These are phyloP conservation scores for Lodderomyces orthopsilosis DNA, from an alignment of 1,139 yeast genomes.

Conservation along the genomic window DNA sequence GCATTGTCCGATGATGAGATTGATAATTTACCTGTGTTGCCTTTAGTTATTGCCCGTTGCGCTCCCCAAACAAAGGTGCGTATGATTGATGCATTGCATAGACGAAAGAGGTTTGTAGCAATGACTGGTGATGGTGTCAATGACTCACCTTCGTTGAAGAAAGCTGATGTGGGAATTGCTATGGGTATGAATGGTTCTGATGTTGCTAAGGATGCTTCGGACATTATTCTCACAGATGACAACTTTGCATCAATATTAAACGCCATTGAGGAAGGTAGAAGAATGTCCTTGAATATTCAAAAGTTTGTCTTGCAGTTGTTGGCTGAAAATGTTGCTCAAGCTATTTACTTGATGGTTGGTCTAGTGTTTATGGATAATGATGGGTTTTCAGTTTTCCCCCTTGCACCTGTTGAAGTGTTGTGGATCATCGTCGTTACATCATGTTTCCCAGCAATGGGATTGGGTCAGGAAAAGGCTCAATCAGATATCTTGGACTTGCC, in stretches of 20 bases:
- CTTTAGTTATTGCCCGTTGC: constrained; percentile 80
- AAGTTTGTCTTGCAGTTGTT: constrained; percentile 75
- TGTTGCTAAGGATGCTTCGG: constrained; percentile 59
- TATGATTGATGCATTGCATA: constrained; percentile 79
- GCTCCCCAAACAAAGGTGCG: constrained; percentile 84
- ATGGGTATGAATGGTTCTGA: constrained; percentile 51
- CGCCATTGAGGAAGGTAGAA: constrained; percentile 73
- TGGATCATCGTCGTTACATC: constrained; percentile 81
- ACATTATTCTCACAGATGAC: constrained; percentile 51
- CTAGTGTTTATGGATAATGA: constrained; percentile 62
- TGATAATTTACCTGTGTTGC: constrained; percentile 67
- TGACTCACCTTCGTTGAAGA: constrained; percentile 78
- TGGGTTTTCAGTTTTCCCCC: constrained; percentile 68
- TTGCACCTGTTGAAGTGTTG: constrained; percentile 76
- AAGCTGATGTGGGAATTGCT: constrained; percentile 74
- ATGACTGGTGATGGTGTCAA: constrained; percentile 92
- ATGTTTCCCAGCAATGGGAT: constrained; percentile 84
- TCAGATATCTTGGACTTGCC: constrained; percentile 66
- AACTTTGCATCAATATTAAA: constrained; percentile 52
- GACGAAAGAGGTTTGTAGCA: constrained; percentile 68
- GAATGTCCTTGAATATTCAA: constrained; percentile 79
- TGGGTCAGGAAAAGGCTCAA: constrained; percentile 67
- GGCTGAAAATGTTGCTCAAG: constrained; percentile 80
- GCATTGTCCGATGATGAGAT: constrained; percentile 58
- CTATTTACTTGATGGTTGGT: constrained; percentile 67